Percentiles rank a stretch among this genome's conserved stretches.
These are phyloP conservation scores for Blastobotrys raffinosifermentans DNA, from an alignment of 1,139 yeast genomes.

Conservation along the genomic window DNA sequence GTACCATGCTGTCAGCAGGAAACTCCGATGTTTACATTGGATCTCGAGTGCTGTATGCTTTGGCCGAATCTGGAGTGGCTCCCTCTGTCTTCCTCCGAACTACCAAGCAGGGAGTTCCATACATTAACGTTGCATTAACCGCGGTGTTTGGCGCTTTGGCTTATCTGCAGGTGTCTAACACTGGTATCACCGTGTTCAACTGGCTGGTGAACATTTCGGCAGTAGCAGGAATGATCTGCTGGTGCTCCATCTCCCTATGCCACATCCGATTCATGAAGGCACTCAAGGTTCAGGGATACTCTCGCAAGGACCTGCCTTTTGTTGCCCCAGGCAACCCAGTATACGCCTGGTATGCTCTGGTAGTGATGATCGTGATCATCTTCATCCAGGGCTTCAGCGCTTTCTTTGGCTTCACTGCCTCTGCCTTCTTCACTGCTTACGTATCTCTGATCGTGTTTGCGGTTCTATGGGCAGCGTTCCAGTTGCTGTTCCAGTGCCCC, in stretches of 20 bases:
- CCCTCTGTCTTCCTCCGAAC: slow-evolving; percentile 40
- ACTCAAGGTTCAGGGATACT: slow-evolving; percentile 50
- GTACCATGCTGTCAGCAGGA: slow-evolving; percentile 68
- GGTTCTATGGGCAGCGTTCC: slow-evolving; percentile 50
- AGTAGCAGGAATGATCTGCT: slow-evolving; percentile 72
- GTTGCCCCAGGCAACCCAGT: slow-evolving; percentile 36
- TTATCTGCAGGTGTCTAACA: slow-evolving; percentile 52
- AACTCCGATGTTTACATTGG: slow-evolving; percentile 68
- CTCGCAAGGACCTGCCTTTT: slow-evolving; percentile 50
- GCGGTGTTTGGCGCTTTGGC: slow-evolving; percentile 44
- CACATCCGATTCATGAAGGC: slow-evolving; percentile 64
- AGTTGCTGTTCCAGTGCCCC: slow-evolving; percentile 46
- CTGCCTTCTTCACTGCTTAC: slow-evolving; percentile 60
- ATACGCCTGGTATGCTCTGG: slow-evolving; percentile 32
- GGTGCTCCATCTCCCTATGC: slow-evolving; percentile 55
- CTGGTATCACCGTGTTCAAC: slow-evolving; percentile 59
- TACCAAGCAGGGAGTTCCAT: slow-evolving; percentile 56
- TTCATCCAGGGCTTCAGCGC: slow-evolving; percentile 64
- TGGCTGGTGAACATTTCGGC: slow-evolving; percentile 77
- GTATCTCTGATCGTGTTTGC: slow-evolving; percentile 56
- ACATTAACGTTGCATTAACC: slow-evolving; percentile 43
- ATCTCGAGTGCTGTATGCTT: slow-evolving; percentile 50
- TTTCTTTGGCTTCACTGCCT: slow-evolving; percentile 55
- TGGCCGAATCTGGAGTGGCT: slow-evolving; percentile 52
- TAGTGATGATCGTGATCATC: slow-evolving; percentile 48